Base-by-base conservation (phyloP, 257 asterid species). In the Linderniella brevidens region DNA sequence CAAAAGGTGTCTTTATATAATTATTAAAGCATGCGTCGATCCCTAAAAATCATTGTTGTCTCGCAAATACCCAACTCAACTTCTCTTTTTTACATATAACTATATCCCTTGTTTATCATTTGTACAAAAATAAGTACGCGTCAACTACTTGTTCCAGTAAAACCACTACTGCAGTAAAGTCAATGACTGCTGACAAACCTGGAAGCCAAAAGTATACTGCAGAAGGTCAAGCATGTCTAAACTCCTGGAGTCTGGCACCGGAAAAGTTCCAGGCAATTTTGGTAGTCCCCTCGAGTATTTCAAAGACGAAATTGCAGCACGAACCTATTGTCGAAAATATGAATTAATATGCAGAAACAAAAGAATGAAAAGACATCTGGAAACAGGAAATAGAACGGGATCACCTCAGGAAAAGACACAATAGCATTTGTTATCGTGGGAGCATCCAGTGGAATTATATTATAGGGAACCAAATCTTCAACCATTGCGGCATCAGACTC, bases 401-500 rank as follows among this genome's bases (percentile, higher is more conserved):
- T 64, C 55, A 84, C 98, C 98, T 88, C 98, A 8, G 82, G 60
- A 48, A 88, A 78, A 64, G 72, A 74, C 35, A 53, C 78, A 29
- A 84, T 81, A 11, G 78, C 76, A 64, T 84, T 84, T 58, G 98
- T 67, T 36, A 76, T 54, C 35, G 72, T 62, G 59, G 96, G 74
- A 59, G 83, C 86, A 66, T 84, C 98, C 59, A 88, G 66, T 45
- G 98, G 98, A 64, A 88, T 88, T 57, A 88, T 88, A 59, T 88
- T 88, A 52, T 76, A 84, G 13, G 98, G 70, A 52, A 80, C 68
- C 64, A 76, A 53, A 77, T 88, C 98, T 66, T 88, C 96, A n/a
- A 76, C 69, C 98, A 88, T 88, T 38, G 96, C 96, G 53, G 96
- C 96, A 78, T 88, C 98, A 20, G 82, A 72, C 71, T 78, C 87